phyloP scores from a whole-genome alignment of 2,329 filamentous ascomycete species.

The Neophaeococcomyces aloes region DNA sequence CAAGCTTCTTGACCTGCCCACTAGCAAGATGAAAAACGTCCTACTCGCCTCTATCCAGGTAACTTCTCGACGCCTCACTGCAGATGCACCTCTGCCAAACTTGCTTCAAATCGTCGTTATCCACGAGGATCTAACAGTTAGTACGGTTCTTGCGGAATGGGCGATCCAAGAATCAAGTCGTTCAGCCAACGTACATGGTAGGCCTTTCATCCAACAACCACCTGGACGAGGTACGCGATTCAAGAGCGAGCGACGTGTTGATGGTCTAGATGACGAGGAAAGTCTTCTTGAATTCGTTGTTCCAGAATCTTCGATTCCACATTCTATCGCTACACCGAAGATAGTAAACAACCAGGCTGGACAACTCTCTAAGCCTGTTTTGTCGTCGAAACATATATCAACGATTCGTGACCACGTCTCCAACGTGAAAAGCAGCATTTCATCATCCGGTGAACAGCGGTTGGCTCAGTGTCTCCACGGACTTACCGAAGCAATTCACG shows the following conservation, averaged over 20 bases:
- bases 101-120: background rate
- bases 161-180: background rate
- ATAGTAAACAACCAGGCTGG: background rate
- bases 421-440: background rate
- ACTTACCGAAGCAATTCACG: conserved; percentile 10
- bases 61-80: background rate
- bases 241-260: conserved; percentile 11
- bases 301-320: background rate
- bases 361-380: background rate
- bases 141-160: background rate
- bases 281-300: conserved; percentile 13
- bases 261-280: conserved; percentile 8
- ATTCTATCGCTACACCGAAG: background rate
- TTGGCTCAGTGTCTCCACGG: background rate
- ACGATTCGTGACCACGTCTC: background rate
- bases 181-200: background rate
- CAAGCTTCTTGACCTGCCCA: conserved; percentile 9
- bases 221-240: background rate
- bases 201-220: background rate
- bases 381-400: too few relatives aligned
- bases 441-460: background rate
- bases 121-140: conserved; percentile 3
- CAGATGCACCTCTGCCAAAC: background rate
- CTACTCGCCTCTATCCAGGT: background rate
- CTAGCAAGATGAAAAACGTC: background rate